Percentiles rank a stretch among this genome's conserved stretches.
Conservation (phyloP, 2,329 filamentous ascomycete genomes). For the Catunica adiposa region DNA sequence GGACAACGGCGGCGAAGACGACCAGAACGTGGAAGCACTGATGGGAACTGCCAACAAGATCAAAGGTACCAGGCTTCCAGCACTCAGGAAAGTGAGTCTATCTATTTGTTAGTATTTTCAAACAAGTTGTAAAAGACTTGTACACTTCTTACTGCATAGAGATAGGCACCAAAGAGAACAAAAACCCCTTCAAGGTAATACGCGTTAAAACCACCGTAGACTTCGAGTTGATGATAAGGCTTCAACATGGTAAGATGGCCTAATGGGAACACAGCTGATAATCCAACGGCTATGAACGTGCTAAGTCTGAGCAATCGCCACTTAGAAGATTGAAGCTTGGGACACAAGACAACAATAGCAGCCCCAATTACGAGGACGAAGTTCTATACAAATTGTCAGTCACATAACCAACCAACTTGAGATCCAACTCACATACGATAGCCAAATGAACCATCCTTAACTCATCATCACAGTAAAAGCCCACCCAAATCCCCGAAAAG, state of each 20-base stretch:
- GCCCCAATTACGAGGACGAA: conserved; percentile 21
- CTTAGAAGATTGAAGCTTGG: conserved; percentile 21
- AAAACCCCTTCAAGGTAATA: conserved; percentile 26
- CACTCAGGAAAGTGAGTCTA: conserved; percentile 29
- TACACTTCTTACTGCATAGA: conserved; percentile 23
- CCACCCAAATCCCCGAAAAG: conserved; percentile 25
- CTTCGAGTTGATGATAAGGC: conserved; percentile 23
- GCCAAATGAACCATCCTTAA: conserved; percentile 22
- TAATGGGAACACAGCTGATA: conserved; percentile 25
- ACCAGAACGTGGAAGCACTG: conserved; percentile 31
- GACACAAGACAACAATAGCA: conserved; percentile 23
- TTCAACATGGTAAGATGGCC: conserved; percentile 24
- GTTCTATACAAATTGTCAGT: conserved; percentile 19
- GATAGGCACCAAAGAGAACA: conserved; percentile 22
- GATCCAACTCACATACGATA: too few species aligned
- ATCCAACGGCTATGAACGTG: conserved; percentile 24
- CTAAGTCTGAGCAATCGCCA: conserved; percentile 23
- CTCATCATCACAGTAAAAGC: conserved; percentile 24
- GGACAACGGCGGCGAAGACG: conserved; percentile 21
- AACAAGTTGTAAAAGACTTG: not conserved
- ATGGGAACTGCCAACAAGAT: conserved; percentile 29
- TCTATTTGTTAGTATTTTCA: not conserved
- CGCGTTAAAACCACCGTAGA: conserved; percentile 26
- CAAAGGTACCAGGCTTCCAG: conserved; percentile 26
- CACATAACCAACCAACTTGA: conserved; percentile 13